Percentiles rank a stretch among this genome's conserved stretches.
Conservation (phyloP, 202 grass and related monocot species). For the Panicum hallii region DNA sequence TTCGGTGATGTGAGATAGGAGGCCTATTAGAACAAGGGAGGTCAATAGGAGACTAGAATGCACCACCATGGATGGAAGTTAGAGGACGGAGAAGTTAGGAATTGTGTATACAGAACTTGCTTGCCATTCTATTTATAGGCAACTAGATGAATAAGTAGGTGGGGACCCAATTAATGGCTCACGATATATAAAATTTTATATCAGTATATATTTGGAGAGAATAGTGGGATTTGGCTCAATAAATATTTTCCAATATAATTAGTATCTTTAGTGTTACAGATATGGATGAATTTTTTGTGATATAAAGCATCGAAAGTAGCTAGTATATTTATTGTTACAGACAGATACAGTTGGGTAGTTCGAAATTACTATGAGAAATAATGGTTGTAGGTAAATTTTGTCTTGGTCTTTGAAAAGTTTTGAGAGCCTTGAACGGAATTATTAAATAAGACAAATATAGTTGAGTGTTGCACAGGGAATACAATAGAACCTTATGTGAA, state of each 20-base stretch:
- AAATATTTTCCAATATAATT: background rate
- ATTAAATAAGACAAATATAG: background rate
- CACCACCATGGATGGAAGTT: background rate
- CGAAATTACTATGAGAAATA: background rate
- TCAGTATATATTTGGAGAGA: background rate
- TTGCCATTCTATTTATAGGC: constrained; percentile 7
- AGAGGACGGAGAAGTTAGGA: background rate
- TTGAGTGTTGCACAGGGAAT: background rate
- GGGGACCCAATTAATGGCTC: background rate
- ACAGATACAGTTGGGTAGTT: background rate
- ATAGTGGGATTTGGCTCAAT: background rate
- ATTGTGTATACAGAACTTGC: background rate
- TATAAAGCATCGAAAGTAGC: too few species aligned
- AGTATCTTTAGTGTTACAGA: too few species aligned
- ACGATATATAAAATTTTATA: too few species aligned
- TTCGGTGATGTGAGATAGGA: background rate
- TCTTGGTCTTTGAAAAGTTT: background rate
- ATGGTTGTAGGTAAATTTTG: background rate
- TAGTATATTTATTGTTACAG: background rate
- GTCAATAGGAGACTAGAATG: background rate
- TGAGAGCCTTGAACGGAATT: too few species aligned
- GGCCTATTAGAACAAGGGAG: constrained; percentile 12
- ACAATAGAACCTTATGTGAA: background rate
- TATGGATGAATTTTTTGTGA: too few species aligned
- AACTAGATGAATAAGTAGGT: background rate